A percentile compares a stretch with the other conserved stretches of the same genome.
phyloP scores from a whole-genome alignment of 2,329 filamentous ascomycete genomes.

The Helotiales sp. region DNA sequence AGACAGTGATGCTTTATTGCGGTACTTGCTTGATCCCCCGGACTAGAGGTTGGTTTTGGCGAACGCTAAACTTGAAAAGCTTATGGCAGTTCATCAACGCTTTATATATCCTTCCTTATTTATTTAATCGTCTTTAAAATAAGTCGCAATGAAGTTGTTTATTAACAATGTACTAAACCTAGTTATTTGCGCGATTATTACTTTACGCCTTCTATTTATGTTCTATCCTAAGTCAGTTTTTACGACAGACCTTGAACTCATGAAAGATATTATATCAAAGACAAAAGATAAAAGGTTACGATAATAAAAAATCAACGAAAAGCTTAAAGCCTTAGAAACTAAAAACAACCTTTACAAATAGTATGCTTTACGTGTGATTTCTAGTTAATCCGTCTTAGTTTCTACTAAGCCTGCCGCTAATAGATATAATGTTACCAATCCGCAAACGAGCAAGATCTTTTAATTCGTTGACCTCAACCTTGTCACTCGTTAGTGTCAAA shows the following conservation, averaged over 20 bases:
- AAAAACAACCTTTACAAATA: conserved; percentile 25
- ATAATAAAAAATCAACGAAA: conserved; percentile 18
- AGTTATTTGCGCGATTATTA: conserved; percentile 23
- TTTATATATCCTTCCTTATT: background rate
- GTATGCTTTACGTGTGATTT: conserved; percentile 23
- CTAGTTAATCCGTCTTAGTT: conserved; percentile 13
- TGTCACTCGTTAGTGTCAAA: conserved; percentile 10
- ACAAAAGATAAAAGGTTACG: conserved; percentile 23
- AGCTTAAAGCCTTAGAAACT: conserved; percentile 25
- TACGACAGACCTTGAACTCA: conserved; percentile 19
- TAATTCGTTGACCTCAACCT: conserved; percentile 11
- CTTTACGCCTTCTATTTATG: conserved; percentile 18
- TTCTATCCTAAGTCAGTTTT: conserved; percentile 27
- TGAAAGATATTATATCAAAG: conserved; percentile 24
- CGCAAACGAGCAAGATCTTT: conserved; percentile 7
- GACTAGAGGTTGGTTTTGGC: conserved; percentile 24
- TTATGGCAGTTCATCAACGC: conserved; percentile 26
- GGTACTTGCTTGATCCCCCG: conserved; percentile 33
- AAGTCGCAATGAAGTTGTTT: conserved; percentile 31
- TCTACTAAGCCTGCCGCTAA: background rate
- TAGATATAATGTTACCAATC: conserved; percentile 13
- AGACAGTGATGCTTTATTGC: conserved; percentile 39
- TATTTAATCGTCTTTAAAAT: conserved; percentile 11
- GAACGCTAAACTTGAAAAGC: conserved; percentile 26
- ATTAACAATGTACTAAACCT: conserved; percentile 30